A percentile compares a stretch with the other conserved stretches of the same genome.
phyloP scores from a whole-genome alignment of 345 rosid genomes.

The Lepidium africanum region DNA sequence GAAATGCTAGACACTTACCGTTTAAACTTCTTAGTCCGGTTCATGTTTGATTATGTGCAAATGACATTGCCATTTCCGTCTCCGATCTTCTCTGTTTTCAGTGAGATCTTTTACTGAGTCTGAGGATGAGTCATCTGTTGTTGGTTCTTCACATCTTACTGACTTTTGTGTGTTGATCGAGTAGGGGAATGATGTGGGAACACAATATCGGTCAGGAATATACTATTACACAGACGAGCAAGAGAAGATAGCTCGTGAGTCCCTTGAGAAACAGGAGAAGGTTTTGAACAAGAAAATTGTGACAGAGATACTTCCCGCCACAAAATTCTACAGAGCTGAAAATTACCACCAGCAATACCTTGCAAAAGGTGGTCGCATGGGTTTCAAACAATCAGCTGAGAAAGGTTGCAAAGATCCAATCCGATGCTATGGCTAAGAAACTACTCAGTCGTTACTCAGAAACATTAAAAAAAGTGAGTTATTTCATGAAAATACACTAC shows the following conservation, averaged over 20 bases:
- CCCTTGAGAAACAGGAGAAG: constrained; percentile 58
- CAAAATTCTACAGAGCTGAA: constrained; percentile 70
- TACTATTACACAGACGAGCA: constrained; percentile 58
- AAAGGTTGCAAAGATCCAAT: constrained; percentile 82
- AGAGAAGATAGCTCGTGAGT: constrained; percentile 44
- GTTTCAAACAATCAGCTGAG: constrained; percentile 48
- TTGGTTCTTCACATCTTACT: background rate
- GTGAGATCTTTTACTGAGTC: background rate
- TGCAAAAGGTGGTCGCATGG: constrained; percentile 61
- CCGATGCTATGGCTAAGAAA: constrained; percentile 58
- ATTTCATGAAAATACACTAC: background rate
- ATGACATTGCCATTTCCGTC: background rate
- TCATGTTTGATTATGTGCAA: background rate
- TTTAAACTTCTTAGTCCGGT: background rate
- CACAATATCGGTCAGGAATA: constrained; percentile 85
- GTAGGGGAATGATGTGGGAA: constrained; percentile 74
- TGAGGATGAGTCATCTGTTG: background rate
- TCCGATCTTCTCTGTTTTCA: background rate
- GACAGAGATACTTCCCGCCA: constrained; percentile 72
- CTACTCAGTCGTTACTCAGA: background rate
- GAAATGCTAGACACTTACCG: background rate
- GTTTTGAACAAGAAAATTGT: constrained; percentile 41
- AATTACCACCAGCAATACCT: constrained; percentile 79
- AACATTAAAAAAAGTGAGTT: background rate
- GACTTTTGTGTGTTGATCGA: background rate